phyloP scores from a whole-genome alignment of 2,329 filamentous ascomycete genomes.

The Clarireedia homoeocarpa region DNA sequence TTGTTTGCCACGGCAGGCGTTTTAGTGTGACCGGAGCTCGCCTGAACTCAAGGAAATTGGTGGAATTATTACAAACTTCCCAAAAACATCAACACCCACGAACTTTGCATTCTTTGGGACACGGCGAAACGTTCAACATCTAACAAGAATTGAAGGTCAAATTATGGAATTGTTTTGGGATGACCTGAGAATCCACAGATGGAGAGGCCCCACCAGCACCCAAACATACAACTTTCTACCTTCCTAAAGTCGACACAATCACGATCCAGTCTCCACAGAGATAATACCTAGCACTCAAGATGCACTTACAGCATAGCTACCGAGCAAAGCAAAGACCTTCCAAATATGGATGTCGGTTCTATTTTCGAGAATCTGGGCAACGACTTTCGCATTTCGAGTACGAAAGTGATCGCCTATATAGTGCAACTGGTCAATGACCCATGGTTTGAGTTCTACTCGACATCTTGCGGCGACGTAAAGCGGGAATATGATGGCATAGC shows the following conservation, averaged over 20 bases:
- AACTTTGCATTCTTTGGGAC: too few species aligned
- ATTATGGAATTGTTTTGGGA: too few species aligned
- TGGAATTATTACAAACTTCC: too few species aligned
- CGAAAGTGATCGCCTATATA: constrained; percentile 8
- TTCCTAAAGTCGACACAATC: too few species aligned
- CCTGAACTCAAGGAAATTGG: background rate
- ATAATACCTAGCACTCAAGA: too few species aligned
- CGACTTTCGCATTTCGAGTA: constrained; percentile 8
- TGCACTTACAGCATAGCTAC: constrained; percentile 7
- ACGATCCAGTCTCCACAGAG: too few species aligned
- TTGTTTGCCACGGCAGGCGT: background rate
- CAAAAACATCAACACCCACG: too few species aligned
- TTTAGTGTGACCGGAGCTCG: background rate
- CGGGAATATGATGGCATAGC: constrained; percentile 6
- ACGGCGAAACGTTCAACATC: too few species aligned
- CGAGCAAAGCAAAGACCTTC: constrained; percentile 10
- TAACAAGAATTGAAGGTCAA: too few species aligned
- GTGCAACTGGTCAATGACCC: constrained; percentile 7
- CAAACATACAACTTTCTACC: too few species aligned
- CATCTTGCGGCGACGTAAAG: constrained; percentile 8
- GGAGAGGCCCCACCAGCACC: too few species aligned
- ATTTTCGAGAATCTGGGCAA: constrained; percentile 7
- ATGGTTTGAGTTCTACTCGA: background rate
- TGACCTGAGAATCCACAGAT: too few species aligned
- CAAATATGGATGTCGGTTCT: background rate